Evolutionary conservation across 345 rosid genomes (phyloP), one percentile per base, ranked within the genome.

Genomic region (Eucalyptus cloeziana): DNA sequence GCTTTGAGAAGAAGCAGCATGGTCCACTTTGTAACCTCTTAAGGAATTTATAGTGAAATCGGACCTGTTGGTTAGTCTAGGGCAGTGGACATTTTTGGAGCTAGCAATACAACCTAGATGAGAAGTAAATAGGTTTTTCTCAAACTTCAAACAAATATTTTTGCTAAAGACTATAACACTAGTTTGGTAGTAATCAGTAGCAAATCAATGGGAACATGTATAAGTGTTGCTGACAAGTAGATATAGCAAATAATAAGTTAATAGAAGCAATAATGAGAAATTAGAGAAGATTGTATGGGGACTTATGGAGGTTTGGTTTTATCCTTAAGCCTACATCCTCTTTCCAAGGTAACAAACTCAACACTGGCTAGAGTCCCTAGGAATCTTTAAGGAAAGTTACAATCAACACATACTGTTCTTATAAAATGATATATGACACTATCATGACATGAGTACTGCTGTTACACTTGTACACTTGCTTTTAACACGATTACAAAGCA

Each of bases 51-150:
- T 67, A n/a, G 40, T 31, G 1, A 16, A 67, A 67, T 67, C 6
- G 2, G 8, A 10, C 79, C 1, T 8, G 1, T 67, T 67, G 79
- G 40, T 67, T 67, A 14, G 22, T 67, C 11, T 67, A 17, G 22
- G 37, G 33, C 0, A 15, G 3, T 16, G 22, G 40, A 8, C 14
- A 24, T 25, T 58, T 0, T 58, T 58, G 1, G 3, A 58, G 67
- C 67, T 58, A 24, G n/a, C 67, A 58, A 58, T 58, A 58, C 13
- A 58, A 58, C n/a, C n/a, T 25, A 56, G 62, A 56, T 22, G 62
- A 24, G 13, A 24, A 56, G 62, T 56, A 24, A 56, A 56, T 56
- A 56, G 62, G 30, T 56, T 56, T 56, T 56, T 24, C 13, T 58
- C n/a, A 25, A 58, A 58, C 67, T 10, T 58, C 67, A 58, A 58